Base-by-base conservation (phyloP, 202 grass and related monocot species). In the Setaria italica region DNA sequence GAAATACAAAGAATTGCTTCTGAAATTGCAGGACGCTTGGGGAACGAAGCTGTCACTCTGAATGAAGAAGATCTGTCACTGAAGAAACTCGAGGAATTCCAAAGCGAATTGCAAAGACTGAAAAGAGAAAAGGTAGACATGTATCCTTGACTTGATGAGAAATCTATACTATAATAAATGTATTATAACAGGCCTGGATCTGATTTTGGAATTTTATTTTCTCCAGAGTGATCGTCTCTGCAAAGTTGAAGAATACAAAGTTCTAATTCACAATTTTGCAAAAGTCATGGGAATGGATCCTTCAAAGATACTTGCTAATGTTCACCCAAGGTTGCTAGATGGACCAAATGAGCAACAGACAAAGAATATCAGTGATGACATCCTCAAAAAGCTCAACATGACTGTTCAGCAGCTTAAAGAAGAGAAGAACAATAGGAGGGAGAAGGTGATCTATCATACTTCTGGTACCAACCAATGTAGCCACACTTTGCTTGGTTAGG, bases 81-180 rank as follows among this genome's bases (percentile, higher is more conserved):
- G 57, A 99, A 99, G 84, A 99, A 94, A 76, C 91, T 99, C 1
- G 93, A 96, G 29, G 96, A 99, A 39, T 84, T 89, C 72, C 96
- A 94, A 80, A 88, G 51, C 80, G 93, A 94, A 72, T 75, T 99
- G 71, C 91, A 88, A 78, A 88, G 87, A 82, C 87, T 99, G 74
- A 91, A 91, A 45, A 89, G 85, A 86, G 96, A 99, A 81, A 95
- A 99, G 96, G 96, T 99, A 84, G 14, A 69, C 34, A 47, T 5
- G 54, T 8, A 9, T 20, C 15, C 48, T 20, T 54, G 29, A 37
- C 71, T 37, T 74, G 16, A 65, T 29, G 11, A 48, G 37, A 73
- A 77, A 60, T 6, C 21, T 87, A n/a, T 15, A 41, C 7, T 75
- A 47, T 21, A 75, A 13, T 69, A 19, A 76, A 30, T 57, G 37